A percentile compares a stretch with the other conserved stretches of the same genome.
phyloP scores from a whole-genome alignment of 2,329 filamentous ascomycete genomes.

The Colletotrichum plurivorum region DNA sequence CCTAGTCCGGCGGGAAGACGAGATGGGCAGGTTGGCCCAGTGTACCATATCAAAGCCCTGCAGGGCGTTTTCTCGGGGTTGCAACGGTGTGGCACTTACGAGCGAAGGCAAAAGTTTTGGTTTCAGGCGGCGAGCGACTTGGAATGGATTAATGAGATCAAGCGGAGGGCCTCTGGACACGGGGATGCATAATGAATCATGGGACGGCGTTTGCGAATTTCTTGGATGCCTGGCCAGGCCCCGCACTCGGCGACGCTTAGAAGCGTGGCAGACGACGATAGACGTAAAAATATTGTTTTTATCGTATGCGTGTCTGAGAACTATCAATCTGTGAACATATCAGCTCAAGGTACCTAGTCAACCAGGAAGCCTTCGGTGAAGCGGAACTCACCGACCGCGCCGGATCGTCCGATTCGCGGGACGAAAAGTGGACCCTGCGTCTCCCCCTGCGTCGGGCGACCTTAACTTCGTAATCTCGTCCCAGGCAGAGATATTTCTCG shows the following conservation, averaged over 20 bases:
- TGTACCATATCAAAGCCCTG: not conserved
- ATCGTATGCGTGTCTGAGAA: too few relatives aligned
- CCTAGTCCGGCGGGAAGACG: not conserved
- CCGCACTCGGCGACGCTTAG: not conserved
- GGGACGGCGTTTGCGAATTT: conserved; percentile 1
- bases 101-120: not conserved
- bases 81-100: too few relatives aligned
- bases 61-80: too few relatives aligned
- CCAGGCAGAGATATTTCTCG: not conserved
- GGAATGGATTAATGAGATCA: not conserved
- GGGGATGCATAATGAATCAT: not conserved
- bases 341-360: too few relatives aligned
- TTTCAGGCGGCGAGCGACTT: not conserved
- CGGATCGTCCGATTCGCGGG: not conserved
- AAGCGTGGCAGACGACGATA: conserved; percentile 11
- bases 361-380: not conserved
- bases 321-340: too few relatives aligned
- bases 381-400: not conserved
- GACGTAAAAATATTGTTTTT: conserved; percentile 6
- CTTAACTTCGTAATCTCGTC: not conserved
- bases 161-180: not conserved
- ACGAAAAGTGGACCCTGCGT: not conserved
- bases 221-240: not conserved
- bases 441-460: conserved; percentile 9
- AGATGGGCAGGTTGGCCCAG: not conserved